Conservation (phyloP, 2,329 filamentous ascomycete genomes). For the Fusarium marasasianum region DNA sequence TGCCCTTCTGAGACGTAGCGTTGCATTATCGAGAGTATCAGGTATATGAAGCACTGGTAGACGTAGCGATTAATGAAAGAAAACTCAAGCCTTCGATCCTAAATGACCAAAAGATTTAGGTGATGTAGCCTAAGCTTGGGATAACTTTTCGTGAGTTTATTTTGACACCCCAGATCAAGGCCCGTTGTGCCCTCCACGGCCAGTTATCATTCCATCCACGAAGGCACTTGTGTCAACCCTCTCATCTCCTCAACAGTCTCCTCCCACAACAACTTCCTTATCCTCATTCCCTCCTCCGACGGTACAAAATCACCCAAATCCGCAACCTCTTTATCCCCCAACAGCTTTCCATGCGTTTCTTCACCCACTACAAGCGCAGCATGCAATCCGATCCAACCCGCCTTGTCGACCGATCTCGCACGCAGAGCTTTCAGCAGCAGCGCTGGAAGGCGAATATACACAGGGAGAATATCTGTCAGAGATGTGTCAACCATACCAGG, state of each 20-base stretch:
- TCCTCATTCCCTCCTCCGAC: not conserved
- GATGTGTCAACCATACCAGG: conserved; percentile 12
- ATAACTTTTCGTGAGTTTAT: too few species aligned
- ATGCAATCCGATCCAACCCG: conserved; percentile 28
- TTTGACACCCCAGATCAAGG: too few species aligned
- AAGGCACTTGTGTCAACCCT: not conserved
- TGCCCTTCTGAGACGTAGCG: not conserved
- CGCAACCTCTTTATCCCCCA: conserved; percentile 14
- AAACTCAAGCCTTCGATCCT: too few species aligned
- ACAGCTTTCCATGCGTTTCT: conserved; percentile 24
- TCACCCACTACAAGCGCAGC: conserved; percentile 19
- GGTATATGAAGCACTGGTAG: not conserved
- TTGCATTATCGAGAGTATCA: not conserved
- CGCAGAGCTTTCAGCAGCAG: not conserved
- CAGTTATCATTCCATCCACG: not conserved
- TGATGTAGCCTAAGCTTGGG: too few species aligned
- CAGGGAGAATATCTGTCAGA: conserved; percentile 16
- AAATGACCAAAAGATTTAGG: too few species aligned
- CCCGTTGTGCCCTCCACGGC: too few species aligned
- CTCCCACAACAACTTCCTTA: not conserved
- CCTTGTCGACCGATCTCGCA: conserved; percentile 18
- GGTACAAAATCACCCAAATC: not conserved
- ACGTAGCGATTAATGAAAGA: not conserved
- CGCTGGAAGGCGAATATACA: conserved; percentile 16
- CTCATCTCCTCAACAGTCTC: conserved; percentile 3